phyloP scores from a whole-genome alignment of 805 yeast genomes.

The Nakazawaea wickerhamii region DNA sequence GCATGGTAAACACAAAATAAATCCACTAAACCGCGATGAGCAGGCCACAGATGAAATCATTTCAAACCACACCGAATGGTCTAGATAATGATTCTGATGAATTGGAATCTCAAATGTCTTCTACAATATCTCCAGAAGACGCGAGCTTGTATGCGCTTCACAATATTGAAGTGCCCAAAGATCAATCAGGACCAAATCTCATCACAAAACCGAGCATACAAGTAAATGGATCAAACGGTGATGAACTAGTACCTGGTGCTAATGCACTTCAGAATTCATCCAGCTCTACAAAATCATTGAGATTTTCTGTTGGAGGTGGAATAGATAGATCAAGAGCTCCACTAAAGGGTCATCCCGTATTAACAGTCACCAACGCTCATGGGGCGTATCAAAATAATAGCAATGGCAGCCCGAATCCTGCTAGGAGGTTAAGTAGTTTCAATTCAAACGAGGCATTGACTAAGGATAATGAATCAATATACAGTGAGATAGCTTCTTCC shows the following conservation, averaged over 20 bases:
- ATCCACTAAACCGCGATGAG: no score
- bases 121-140: not conserved
- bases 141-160: not conserved
- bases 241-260: not conserved
- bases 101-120: not conserved
- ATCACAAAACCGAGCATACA: not conserved
- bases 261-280: not conserved
- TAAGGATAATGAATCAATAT: slow-evolving; percentile 9
- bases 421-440: slow-evolving; percentile 1
- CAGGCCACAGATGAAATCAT: no score
- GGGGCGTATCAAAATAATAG: not conserved
- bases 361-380: not conserved
- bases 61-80: no score
- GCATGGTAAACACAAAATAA: no score
- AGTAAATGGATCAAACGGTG: no score
- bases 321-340: not conserved
- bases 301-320: not conserved
- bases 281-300: not conserved
- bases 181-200: no score
- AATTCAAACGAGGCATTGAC: not conserved
- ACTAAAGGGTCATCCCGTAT: not conserved
- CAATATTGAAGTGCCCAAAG: not conserved
- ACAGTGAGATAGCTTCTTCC: slow-evolving; percentile 11
- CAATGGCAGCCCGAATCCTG: not conserved
- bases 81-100: no score